These are phyloP conservation scores for Vickermania ingenoplastis DNA, from an alignment of 208 protist genomes.

Conservation along the genomic window DNA sequence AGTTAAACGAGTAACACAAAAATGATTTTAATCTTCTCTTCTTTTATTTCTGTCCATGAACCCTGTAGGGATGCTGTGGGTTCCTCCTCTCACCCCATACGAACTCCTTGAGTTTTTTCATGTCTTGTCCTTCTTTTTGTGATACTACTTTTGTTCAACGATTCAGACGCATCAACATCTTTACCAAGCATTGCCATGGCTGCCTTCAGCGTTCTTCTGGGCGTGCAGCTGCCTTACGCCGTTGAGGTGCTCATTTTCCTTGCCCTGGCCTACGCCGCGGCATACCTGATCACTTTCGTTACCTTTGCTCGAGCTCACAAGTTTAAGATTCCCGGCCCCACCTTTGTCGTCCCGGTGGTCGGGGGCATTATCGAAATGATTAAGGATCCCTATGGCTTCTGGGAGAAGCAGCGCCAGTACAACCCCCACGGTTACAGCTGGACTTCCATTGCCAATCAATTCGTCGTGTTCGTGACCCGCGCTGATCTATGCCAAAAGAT, in stretches of 20 bases:
- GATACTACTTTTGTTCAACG: constrained; percentile 5
- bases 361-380: constrained; percentile 73
- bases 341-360: constrained; percentile 44
- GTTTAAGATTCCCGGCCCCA: constrained; percentile 58
- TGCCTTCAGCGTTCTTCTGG: constrained; percentile 52
- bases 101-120: constrained; percentile 7
- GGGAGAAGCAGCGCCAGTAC: constrained; percentile 72
- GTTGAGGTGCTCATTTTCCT: constrained; percentile 48
- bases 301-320: constrained; percentile 63
- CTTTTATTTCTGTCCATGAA: too few relatives aligned
- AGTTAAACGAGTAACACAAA: background rate
- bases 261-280: constrained; percentile 33
- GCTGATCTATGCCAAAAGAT: constrained; percentile 77
- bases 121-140: background rate
- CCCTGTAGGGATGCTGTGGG: background rate
- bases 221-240: constrained; percentile 57
- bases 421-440: constrained; percentile 72
- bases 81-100: background rate
- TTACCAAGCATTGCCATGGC: constrained; percentile 23
- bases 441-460: constrained; percentile 60
- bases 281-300: constrained; percentile 46
- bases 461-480: constrained; percentile 68
- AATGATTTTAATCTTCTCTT: background rate
- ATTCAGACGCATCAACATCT: background rate
- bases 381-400: constrained; percentile 69